phyloP scores from a whole-genome alignment of 768 basidiomycete genomes.

The Coprinopsis cinerea region DNA sequence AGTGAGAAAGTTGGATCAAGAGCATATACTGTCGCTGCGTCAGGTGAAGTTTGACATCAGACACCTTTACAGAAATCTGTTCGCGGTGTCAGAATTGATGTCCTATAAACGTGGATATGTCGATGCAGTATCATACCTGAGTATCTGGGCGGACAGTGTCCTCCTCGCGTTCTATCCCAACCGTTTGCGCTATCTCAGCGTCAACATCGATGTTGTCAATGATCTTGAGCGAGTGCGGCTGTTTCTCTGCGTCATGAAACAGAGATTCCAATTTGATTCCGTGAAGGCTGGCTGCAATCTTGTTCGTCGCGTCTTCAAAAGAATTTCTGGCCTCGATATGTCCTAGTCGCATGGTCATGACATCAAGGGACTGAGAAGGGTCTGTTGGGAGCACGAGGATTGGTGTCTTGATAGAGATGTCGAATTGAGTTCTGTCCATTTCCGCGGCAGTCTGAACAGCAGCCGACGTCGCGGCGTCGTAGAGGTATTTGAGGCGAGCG shows the following conservation, averaged over 20 bases:
- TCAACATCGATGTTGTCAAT: constrained; percentile 84
- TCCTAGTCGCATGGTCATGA: constrained; percentile 77
- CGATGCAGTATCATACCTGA: constrained; percentile 46
- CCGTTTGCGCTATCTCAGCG: constrained; percentile 61
- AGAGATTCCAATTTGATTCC: constrained; percentile 83
- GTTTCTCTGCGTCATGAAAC: constrained; percentile 38
- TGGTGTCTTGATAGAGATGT: constrained; percentile 85
- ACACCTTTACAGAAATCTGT: constrained; percentile 68
- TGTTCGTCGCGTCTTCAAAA: constrained; percentile 52
- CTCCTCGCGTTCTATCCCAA: constrained; percentile 44
- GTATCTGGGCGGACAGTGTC: constrained; percentile 61
- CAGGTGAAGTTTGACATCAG: constrained; percentile 78
- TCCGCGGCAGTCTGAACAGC: constrained; percentile 92
- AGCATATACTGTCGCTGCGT: constrained; percentile 81
- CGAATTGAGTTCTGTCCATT: constrained; percentile 90
- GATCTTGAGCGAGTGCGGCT: constrained; percentile 65
- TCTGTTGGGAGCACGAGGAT: constrained; percentile 85
- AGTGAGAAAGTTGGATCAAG: constrained; percentile 57
- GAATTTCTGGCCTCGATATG: constrained; percentile 81
- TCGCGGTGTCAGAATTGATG: not conserved
- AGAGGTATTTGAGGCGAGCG: constrained; percentile 86
- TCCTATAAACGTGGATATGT: no score
- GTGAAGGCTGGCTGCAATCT: constrained; percentile 66
- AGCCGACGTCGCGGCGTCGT: constrained; percentile 89
- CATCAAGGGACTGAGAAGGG: constrained; percentile 54